Evolutionary conservation across 176 grass and related monocot genomes (phyloP), one percentile per base, ranked within the genome.

Genomic region (Urochloa ruziziensis): DNA sequence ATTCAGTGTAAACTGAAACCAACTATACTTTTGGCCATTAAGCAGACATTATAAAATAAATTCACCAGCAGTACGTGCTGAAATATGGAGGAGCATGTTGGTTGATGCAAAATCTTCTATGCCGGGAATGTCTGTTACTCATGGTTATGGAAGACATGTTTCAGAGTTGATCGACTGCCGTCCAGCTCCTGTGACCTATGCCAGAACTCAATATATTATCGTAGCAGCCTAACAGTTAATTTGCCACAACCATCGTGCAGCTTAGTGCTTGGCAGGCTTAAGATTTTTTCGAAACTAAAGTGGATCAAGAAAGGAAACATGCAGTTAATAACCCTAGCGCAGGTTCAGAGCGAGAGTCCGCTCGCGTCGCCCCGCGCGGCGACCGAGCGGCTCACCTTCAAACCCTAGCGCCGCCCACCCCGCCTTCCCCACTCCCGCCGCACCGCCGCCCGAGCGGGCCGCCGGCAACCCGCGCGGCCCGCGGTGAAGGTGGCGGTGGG

Each of bases 91-190:
- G 5, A 36, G 2, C 19, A 52, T 35, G 47, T 21, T 35, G 14
- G 16, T 27, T 52, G 62, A 47, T 51, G 44, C 54, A 72, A 72
- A 63, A 70, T 75, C 17, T 75, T 43, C 2, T 40, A 25, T 23
- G 24, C 6, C 21, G 6, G 27, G 86, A 68, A 73, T 78, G 80
- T 35, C 56, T 3, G 52, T 61, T 52, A 27, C 62, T 13, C 73
- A 35, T 10, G 43, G 53, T 88, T 63, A 44, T 79, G 74, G 86
- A 46, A 21, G 74, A 78, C 80, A 83, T 72, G 73, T 63, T 83
- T 71, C 25, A 63, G 60, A 70, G 24, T n/a, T 44, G 53, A 23
- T 21, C 44, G 33, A 46, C 73, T 1, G 6, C 66, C 47, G 57
- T 36, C 67, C 64, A 43, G 65, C 18, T 35, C 46, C 3, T 19